A percentile compares a stretch with the other conserved stretches of the same genome.
Conservation (phyloP, 176 grass and related monocot species). For the Carex kokanica region DNA sequence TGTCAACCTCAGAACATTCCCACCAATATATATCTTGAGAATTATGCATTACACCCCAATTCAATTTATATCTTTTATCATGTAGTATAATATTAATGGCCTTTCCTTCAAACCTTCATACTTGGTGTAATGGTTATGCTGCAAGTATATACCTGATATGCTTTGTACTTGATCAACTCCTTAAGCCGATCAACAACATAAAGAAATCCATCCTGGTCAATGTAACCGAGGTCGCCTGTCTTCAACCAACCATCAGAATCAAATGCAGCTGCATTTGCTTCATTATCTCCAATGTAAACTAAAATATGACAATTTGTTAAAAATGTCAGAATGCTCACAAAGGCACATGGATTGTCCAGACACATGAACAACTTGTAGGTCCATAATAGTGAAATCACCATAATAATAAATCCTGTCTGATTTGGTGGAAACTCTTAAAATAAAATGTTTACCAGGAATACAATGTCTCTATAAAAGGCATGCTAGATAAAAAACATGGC, state of each 20-base stretch:
- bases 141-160: slow-evolving; percentile 56
- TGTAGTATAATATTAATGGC: no score
- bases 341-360: background rate
- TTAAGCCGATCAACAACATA: slow-evolving; percentile 63
- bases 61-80: no score
- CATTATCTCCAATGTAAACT: slow-evolving; percentile 68
- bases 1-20: no score
- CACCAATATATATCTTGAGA: no score
- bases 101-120: no score
- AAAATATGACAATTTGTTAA: background rate
- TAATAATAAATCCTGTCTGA: background rate
- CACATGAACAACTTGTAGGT: background rate
- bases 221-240: slow-evolving; percentile 72
- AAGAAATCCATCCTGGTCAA: slow-evolving; percentile 59
- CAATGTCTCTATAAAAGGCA: background rate
- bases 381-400: background rate
- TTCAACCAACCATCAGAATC: slow-evolving; percentile 73
- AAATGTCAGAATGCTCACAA: background rate
- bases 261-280: slow-evolving; percentile 50
- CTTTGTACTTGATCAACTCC: slow-evolving; percentile 92
- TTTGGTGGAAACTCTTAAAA: background rate
- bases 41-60: no score
- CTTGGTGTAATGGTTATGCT: background rate
- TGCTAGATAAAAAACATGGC: background rate
- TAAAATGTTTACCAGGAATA: background rate